Evolutionary conservation across 768 basidiomycete species (phyloP), one percentile per base, ranked within the genome.

Genomic region (Rhizopogon roseolus): DNA sequence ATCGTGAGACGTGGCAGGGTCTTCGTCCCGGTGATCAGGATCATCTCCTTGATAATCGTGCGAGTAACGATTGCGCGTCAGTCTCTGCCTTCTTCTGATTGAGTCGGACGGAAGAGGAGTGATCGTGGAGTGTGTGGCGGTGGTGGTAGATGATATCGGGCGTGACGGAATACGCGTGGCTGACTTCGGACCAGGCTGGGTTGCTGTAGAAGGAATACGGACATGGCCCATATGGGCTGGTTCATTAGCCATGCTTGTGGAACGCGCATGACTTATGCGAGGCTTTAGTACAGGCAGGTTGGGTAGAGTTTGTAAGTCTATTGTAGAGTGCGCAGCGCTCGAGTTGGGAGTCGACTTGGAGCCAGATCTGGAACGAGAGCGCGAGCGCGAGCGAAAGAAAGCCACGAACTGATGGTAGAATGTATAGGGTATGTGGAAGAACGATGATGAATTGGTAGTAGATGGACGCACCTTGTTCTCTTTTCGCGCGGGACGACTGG

Each of bases 81-180:
- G 52, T 14, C 55, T 54, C 19, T 57, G 6, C 43, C 60, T 63
- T n/a, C 57, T 60, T 54, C 61, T 55, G 29, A 59, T n/a, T 19
- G 52, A 41, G 69, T 81, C 67, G 25, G 80, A 80, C 0, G 81
- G 81, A 14, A 71, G 70, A n/a, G 84, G 82, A 6, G 78, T 81
- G 52, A 82, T 73, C 5, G 85, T 86, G 17, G 79, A 75, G 60
- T 80, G 80, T 2, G 85, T 85, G 1, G 80, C 77, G 16, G 80
- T 80, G 0, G 85, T 85, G 0, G 80, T 82, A 19, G 82, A 79
- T 3, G 86, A 87, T 22, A 89, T 69, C 4, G 87, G 87, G 6
- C 86, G 79, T 19, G 81, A 83, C 55, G 73, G 72, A 53, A 70
- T 63, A 19, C 83, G 77, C 5, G 78, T 70, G 25, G 72, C 59